Base-by-base conservation (phyloP, 1,139 yeast genomes). In the Suhomyces kunorum region DNA sequence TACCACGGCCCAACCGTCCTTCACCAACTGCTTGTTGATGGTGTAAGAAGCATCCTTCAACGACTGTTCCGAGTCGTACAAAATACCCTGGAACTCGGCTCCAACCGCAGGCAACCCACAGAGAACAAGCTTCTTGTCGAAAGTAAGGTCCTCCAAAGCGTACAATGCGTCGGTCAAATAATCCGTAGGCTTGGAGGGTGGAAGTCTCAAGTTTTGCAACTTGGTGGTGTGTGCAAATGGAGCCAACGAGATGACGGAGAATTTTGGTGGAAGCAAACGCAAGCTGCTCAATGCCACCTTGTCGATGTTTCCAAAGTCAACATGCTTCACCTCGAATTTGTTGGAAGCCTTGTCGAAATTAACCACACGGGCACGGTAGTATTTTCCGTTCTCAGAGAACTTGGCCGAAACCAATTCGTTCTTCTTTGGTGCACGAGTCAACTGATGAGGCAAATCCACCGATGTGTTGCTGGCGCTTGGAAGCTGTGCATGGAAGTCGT, bases 221-320 rank as follows among this genome's bases (percentile, higher is more conserved):
- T 63, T 69, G 15, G 80, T 76, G 12, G 79, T 66, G 50, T 74
- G 79, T 14, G 87, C 85, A 54, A 83, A 81, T 7, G 80, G 67
- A 30, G 86, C 78, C 36, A 63, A 59, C 2, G 61, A 51, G 3
- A 66, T 49, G 22, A 63, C 43, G 6, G 68, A 63, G 54, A 77
- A 82, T 50, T 74, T 74, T 19, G 71, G 46, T 11, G 90, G 87
- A 43, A 85, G 70, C 1, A 68, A 66, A 48, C 84, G 67, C 47
- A 86, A 64, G 13, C 77, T 61, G 6, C 69, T 48, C 36, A 70
- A 55, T 12, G 77, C 53, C 18, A 81, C 80, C 35, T 60, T 58
- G 50, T 80, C 84, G 32, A 68, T 55, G 39, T 78, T 78, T 35
- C 92, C 92, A 48, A 78, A 80, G 58, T 85, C 94, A 43, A 83